Percentiles rank a stretch among this genome's conserved stretches.
Conservation (phyloP, 148 eudicot species). For the Silene latifolia region DNA sequence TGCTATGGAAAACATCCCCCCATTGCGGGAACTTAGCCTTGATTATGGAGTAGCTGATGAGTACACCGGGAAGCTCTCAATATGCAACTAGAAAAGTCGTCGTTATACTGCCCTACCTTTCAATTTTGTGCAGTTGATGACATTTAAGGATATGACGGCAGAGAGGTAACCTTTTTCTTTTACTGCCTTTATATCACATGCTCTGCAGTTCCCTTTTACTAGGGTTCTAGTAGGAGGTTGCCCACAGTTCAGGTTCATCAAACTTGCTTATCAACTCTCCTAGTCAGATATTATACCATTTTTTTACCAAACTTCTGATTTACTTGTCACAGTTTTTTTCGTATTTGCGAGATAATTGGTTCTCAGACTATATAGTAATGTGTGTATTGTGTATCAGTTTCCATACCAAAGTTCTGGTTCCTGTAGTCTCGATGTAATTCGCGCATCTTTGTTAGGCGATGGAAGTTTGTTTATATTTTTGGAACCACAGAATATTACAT, state of each 20-base stretch:
- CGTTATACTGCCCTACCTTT: slow-evolving; percentile 17
- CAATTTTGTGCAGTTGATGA: slow-evolving; percentile 23
- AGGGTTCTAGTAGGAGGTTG: slow-evolving; percentile 9
- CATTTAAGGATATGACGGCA: slow-evolving; percentile 20
- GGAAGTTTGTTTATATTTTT: slow-evolving; percentile 3
- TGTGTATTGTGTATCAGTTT: neutral
- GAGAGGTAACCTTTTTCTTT: slow-evolving; percentile 29
- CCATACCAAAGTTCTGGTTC: neutral
- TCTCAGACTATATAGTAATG: neutral
- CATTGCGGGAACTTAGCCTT: slow-evolving; percentile 80
- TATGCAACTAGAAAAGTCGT: slow-evolving; percentile 48
- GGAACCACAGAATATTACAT: neutral
- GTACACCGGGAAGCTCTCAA: slow-evolving; percentile 58
- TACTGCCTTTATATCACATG: neutral
- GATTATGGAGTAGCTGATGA: slow-evolving; percentile 88
- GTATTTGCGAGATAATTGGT: neutral
- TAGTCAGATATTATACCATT: neutral
- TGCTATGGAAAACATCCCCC: slow-evolving; percentile 85
- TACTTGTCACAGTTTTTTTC: neutral
- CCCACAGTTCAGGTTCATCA: neutral
- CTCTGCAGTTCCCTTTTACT: neutral
- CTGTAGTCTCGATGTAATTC: slow-evolving; percentile 10
- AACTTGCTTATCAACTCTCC: neutral
- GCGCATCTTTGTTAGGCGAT: neutral
- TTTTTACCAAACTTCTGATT: neutral